Evolutionary conservation across 2,329 filamentous ascomycete genomes (phyloP).

Genomic region (Parastagonospora avenae): DNA sequence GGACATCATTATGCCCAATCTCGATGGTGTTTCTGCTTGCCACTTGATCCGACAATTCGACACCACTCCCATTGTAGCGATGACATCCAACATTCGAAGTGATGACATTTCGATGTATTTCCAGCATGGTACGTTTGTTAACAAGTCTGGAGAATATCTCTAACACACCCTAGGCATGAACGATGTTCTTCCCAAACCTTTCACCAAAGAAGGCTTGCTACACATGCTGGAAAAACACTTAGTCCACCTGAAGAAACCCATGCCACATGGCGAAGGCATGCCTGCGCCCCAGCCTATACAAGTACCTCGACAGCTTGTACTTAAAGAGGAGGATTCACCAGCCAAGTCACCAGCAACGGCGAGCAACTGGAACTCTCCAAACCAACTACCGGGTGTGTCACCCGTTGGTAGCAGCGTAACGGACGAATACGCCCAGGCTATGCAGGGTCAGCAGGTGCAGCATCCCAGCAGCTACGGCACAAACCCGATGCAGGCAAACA

Average conservation of each 20-base stretch:
- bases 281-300: constrained; percentile 58
- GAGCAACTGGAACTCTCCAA: constrained; percentile 69
- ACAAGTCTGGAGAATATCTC: not conserved
- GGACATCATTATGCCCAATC: constrained; percentile 89
- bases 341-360: constrained; percentile 64
- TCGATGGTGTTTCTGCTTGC: constrained; percentile 93
- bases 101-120: constrained; percentile 98
- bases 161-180: constrained; percentile 77
- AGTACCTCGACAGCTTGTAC: constrained; percentile 57
- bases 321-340: constrained; percentile 68
- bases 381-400: constrained; percentile 62
- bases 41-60: constrained; percentile 90
- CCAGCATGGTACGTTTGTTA: constrained; percentile 74
- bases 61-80: constrained; percentile 88
- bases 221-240: constrained; percentile 86
- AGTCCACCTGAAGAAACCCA: constrained; percentile 76
- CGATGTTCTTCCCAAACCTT: constrained; percentile 94
- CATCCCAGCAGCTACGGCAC: constrained; percentile 48
- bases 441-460: constrained; percentile 44
- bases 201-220: constrained; percentile 83
- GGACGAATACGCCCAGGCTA: constrained; percentile 54
- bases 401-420: constrained; percentile 57
- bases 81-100: constrained; percentile 97
- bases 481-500: constrained; percentile 38
- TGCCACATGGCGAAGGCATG: constrained; percentile 50